A percentile compares a stretch with the other conserved stretches of the same genome.
These are phyloP conservation scores for Tetrahymena malaccensis DNA, from an alignment of 73 alveolate species.

Conservation along the genomic window DNA sequence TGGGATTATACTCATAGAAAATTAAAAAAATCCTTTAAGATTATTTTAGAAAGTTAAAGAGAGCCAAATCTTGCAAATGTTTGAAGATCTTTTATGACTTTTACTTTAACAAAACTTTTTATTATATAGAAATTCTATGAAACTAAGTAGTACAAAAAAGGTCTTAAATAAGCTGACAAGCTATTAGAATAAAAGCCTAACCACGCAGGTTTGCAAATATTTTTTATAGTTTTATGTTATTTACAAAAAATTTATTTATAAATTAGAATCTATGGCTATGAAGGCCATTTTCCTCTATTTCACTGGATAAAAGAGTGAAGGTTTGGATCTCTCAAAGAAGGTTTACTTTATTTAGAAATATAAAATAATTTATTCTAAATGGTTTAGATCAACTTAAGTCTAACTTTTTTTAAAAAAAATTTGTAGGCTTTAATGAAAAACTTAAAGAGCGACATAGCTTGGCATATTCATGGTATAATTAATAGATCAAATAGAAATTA, in stretches of 20 bases:
- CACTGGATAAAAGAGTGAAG: background rate
- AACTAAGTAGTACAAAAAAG: background rate
- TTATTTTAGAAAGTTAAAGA: background rate
- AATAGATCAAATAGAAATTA: constrained; percentile 79
- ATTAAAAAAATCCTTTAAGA: background rate
- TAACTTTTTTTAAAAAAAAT: background rate
- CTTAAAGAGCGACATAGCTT: constrained; percentile 70
- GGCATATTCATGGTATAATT: constrained; percentile 92
- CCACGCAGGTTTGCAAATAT: background rate
- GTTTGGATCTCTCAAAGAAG: background rate
- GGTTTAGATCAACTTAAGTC: background rate
- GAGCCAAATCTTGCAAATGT: background rate
- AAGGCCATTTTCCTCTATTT: background rate
- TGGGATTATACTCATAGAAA: background rate
- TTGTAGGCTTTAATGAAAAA: constrained; percentile 43
- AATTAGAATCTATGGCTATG: background rate
- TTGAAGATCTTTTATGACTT: background rate
- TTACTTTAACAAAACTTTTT: background rate
- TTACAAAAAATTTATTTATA: background rate
- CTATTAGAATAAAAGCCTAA: background rate
- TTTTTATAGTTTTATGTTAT: background rate
- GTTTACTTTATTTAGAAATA: background rate
- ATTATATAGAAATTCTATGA: background rate
- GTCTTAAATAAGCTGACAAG: background rate
- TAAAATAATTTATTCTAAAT: background rate